phyloP scores from a whole-genome alignment of 1,284 basidiomycete genomes.

The Boletus sp. region DNA sequence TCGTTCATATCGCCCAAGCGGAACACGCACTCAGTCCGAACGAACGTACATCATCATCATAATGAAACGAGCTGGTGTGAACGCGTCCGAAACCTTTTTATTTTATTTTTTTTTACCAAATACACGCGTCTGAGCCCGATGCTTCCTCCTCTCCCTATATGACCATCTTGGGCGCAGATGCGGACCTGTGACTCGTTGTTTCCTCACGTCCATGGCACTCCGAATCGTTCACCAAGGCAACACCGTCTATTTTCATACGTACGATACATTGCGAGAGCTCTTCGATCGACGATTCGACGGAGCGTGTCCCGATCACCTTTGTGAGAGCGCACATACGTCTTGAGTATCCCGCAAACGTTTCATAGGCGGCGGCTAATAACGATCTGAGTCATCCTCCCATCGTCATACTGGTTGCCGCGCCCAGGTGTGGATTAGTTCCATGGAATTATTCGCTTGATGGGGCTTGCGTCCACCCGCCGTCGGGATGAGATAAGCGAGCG shows the following conservation, averaged over 20 bases:
- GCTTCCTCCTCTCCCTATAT: background rate
- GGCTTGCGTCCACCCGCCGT: background rate
- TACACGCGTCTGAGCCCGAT: background rate
- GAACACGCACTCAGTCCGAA: background rate
- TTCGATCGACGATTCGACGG: background rate
- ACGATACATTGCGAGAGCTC: background rate
- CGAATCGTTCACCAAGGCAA: constrained; percentile 14
- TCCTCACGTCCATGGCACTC: background rate
- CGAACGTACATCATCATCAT: constrained; percentile 6
- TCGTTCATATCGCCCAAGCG: constrained; percentile 3
- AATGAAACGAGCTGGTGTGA: constrained; percentile 14
- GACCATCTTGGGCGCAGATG: constrained; percentile 2
- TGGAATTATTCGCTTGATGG: no score
- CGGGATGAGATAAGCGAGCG: background rate
- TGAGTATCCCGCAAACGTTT: background rate
- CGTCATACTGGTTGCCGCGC: no score
- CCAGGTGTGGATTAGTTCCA: no score
- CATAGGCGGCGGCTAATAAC: constrained; percentile 10
- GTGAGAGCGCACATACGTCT: background rate
- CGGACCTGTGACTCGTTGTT: no score
- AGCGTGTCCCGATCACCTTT: constrained; percentile 4
- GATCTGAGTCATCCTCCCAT: no score
- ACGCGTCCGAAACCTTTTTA: background rate
- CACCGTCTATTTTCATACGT: constrained; percentile 1
- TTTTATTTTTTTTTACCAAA: background rate